Conservation (phyloP, 2,329 filamentous ascomycete species). For the Penicillium fuscoglaucum region DNA sequence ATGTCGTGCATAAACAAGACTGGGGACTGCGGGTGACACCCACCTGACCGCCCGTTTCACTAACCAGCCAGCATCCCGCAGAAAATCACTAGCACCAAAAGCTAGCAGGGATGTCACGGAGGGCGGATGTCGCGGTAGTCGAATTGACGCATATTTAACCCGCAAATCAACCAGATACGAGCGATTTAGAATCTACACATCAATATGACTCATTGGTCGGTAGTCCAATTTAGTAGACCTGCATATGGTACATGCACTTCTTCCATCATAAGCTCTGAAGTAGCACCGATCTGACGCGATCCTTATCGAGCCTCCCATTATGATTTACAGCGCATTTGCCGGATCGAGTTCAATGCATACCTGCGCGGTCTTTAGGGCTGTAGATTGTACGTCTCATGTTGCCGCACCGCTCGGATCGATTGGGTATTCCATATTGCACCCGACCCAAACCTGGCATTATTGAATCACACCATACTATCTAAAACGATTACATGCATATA, state of each 20-base stretch:
- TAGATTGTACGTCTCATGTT: background rate
- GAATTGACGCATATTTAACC: background rate
- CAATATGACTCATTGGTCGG: background rate
- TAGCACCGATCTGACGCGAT: constrained; percentile 14
- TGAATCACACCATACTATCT: background rate
- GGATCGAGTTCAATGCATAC: background rate
- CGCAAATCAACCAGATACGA: background rate
- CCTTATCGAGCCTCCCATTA: constrained; percentile 12
- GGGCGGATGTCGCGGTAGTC: constrained; percentile 12
- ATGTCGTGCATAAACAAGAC: constrained; percentile 25
- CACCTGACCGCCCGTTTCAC: constrained; percentile 21
- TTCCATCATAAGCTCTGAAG: background rate
- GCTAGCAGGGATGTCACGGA: constrained; percentile 6
- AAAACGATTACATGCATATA: background rate
- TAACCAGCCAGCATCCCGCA: constrained; percentile 1
- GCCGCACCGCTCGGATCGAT: background rate
- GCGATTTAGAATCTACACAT: background rate
- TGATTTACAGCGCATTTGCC: constrained; percentile 1
- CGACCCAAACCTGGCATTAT: background rate
- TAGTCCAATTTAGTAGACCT: background rate
- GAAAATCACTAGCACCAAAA: background rate
- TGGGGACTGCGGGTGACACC: constrained; percentile 13
- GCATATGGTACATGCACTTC: background rate
- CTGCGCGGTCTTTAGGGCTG: too few species aligned
- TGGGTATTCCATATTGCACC: background rate